Base-by-base conservation (phyloP, 1,284 basidiomycete species). In the Cutaneotrichosporon spelunceum region DNA sequence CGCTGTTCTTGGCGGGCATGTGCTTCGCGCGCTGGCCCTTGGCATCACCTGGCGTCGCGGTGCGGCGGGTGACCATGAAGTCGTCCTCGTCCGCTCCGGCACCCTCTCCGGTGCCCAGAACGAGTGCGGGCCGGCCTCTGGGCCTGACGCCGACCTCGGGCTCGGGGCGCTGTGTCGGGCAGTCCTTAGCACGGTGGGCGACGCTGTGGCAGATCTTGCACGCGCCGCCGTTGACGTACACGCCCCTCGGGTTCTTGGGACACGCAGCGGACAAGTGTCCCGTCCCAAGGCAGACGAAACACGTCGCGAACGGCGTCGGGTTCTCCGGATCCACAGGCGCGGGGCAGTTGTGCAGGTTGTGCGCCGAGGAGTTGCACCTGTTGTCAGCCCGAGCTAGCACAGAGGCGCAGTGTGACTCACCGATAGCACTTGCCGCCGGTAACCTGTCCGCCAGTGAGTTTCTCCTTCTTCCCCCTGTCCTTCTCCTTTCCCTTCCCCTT, bases 51-150 rank as follows among this genome's bases (percentile, higher is more conserved):
- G 30, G 44, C 44, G 34, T 62, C 14, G 39, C 60, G 21, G 53
- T 53, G 24, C 58, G 64, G 42, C 59, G 87, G 83, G 42, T 49
- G 7, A 82, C 83, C 77, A 93, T 92, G 79, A 94, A 95, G 73
- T 95, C 92, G 72, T 95, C 93, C 78, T 96, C 93, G 73, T 95
- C 93, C 1, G 92, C 88, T 13, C 91, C 91, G 0, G 84, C 85
- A 2, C 67, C 68, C 5, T 33, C 56, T 1, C 75, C 74, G 6
- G 63, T 66, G 0, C 74, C 73, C 16, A 63, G 30, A 3, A 57
- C 44, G 8, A 61, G 39, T 13, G 34, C 52, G 3, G 52, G 21
- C 23, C 52, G 7, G 13, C 34, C 33, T 13, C 39, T 29, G 10
- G 26, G 48, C 10, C 7, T 26, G 48, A 21, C 10, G 4, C 39